phyloP scores from a whole-genome alignment of 768 basidiomycete species.

The Piloderma croceum region DNA sequence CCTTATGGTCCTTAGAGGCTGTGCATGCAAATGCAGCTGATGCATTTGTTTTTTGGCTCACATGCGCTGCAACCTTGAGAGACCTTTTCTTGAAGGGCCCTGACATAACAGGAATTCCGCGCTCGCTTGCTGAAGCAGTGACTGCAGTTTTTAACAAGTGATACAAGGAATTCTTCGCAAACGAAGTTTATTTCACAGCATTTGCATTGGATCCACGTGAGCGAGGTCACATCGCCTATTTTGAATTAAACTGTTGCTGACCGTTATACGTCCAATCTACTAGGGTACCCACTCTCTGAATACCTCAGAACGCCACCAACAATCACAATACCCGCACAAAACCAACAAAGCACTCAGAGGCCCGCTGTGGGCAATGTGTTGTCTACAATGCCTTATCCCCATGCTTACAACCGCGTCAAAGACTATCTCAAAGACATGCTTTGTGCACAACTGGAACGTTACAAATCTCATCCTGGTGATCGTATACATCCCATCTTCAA shows the following conservation, averaged over 20 bases:
- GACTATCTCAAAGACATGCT: constrained; percentile 11
- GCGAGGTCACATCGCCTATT: no score
- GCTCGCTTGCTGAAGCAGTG: constrained; percentile 6
- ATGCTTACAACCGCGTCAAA: constrained; percentile 9
- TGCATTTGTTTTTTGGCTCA: constrained; percentile 23
- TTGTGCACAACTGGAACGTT: neutral
- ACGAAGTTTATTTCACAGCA: constrained; percentile 14
- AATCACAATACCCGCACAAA: neutral
- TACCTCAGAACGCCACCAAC: constrained; percentile 1
- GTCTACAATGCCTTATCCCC: no score
- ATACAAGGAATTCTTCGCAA: constrained; percentile 11
- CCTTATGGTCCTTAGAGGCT: constrained; percentile 25
- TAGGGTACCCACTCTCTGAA: constrained; percentile 1
- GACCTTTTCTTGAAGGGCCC: constrained; percentile 3
- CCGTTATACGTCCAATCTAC: no score
- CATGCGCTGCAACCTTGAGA: constrained; percentile 13
- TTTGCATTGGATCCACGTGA: constrained; percentile 17
- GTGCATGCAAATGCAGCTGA: constrained; percentile 14
- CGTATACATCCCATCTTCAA: no score
- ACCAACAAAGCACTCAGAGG: constrained; percentile 1
- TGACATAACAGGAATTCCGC: constrained; percentile 8
- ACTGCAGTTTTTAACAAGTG: constrained; percentile 12
- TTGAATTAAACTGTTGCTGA: no score
- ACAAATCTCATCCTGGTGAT: no score
- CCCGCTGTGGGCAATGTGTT: no score